phyloP scores from a whole-genome alignment of 1,284 basidiomycete species.

The Phlebopus sp. region DNA sequence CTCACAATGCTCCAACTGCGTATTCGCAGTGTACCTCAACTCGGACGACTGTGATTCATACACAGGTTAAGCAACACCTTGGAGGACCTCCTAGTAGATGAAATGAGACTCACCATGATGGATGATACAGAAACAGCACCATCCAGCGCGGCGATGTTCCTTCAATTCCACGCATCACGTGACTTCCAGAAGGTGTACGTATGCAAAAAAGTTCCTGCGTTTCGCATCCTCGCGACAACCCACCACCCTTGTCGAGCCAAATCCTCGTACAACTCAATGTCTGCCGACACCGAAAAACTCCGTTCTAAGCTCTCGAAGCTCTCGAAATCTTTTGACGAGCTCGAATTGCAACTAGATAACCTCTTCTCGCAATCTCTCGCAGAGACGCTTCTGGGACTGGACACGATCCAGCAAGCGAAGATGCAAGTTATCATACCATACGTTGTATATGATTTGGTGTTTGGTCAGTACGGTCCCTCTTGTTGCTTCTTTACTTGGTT shows the following conservation, averaged over 20 bases:
- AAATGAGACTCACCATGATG: too few relatives aligned
- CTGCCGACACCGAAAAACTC: constrained; percentile 53
- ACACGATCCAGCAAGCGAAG: constrained; percentile 77
- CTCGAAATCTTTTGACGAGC: constrained; percentile 56
- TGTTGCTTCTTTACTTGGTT: neutral
- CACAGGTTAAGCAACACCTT: too few relatives aligned
- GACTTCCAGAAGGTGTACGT: too few relatives aligned
- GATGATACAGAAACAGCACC: too few relatives aligned
- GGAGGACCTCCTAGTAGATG: too few relatives aligned
- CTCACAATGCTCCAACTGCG: constrained; percentile 89
- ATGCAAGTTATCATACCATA: constrained; percentile 73
- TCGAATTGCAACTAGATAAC: constrained; percentile 62
- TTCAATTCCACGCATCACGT: too few relatives aligned
- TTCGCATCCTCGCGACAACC: too few relatives aligned
- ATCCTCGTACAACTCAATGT: constrained; percentile 36
- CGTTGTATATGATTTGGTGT: constrained; percentile 79
- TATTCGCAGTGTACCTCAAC: constrained; percentile 90
- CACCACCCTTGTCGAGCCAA: too few relatives aligned
- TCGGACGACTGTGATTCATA: constrained; percentile 65
- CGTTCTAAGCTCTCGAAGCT: constrained; percentile 52
- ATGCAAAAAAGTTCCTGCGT: too few relatives aligned
- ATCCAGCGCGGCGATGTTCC: too few relatives aligned
- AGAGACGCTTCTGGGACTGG: constrained; percentile 60
- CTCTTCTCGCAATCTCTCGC: constrained; percentile 62
- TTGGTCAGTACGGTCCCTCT: constrained; percentile 50